Conservation (phyloP, 768 basidiomycete species). For the Hydnum rufescens region DNA sequence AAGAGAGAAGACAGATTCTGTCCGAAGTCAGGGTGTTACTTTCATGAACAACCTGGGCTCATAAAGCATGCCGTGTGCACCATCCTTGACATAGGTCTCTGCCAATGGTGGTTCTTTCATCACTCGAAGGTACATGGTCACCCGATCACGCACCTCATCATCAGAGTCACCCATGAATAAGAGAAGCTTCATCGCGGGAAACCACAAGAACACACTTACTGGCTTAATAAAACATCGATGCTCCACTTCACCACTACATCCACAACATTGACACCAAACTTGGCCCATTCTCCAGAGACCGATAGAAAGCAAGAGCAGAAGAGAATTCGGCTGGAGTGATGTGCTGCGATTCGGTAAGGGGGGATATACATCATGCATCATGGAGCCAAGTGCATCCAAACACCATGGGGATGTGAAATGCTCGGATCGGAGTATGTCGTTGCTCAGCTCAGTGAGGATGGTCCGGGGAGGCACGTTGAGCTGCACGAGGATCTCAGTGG, state of each 20-base stretch:
- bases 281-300: constrained; percentile 34
- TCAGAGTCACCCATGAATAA: constrained; percentile 96
- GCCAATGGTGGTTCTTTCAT: constrained; percentile 65
- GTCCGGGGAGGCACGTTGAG: constrained; percentile 74
- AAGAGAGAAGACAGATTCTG: constrained; percentile 89
- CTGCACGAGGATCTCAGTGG: constrained; percentile 60
- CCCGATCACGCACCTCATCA: constrained; percentile 95
- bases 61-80: constrained; percentile 32
- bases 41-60: too few species aligned
- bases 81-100: constrained; percentile 80
- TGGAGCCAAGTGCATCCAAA: constrained; percentile 5
- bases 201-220: constrained; percentile 30
- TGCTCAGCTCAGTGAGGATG: constrained; percentile 49
- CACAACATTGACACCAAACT: constrained; percentile 81
- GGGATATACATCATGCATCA: constrained; percentile 16
- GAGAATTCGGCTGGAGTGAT: constrained; percentile 16
- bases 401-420: background rate
- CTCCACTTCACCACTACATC: constrained; percentile 68
- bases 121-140: constrained; percentile 78
- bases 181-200: too few species aligned
- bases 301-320: background rate
- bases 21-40: too few species aligned
- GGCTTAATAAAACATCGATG: constrained; percentile 65
- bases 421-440: constrained; percentile 42
- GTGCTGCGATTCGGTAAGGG: constrained; percentile 18